Percentiles rank a stretch among this genome's conserved stretches.
phyloP scores from a whole-genome alignment of 495 filamentous ascomycete species.

The Staphylotrichum longicolle region DNA sequence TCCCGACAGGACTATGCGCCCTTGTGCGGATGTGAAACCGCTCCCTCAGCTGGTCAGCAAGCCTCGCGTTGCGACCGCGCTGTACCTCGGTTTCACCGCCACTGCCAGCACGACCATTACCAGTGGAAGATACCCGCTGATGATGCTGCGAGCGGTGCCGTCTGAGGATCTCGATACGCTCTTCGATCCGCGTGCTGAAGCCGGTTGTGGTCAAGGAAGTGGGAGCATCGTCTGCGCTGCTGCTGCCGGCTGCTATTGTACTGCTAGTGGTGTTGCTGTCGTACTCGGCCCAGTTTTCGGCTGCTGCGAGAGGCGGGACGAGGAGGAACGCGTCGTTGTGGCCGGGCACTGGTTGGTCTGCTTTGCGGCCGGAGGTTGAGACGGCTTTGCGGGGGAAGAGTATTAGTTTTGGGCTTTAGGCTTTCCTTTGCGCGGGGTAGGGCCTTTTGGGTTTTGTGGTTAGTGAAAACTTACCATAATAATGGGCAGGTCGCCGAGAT shows the following conservation, averaged over 20 bases:
- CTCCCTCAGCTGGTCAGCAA: slow-evolving; percentile 47
- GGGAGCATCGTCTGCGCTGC: slow-evolving; percentile 37
- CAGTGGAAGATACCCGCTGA: background rate
- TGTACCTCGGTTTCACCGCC: too few species aligned
- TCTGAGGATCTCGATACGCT: slow-evolving; percentile 71
- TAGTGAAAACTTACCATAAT: slow-evolving; percentile 61
- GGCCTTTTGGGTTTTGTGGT: too few species aligned
- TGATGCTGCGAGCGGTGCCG: slow-evolving; percentile 54
- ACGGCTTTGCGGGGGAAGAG: slow-evolving; percentile 41
- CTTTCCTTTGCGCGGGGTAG: too few species aligned
- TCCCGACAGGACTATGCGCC: slow-evolving; percentile 14
- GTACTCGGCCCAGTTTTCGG: slow-evolving; percentile 31
- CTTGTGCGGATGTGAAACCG: slow-evolving; percentile 54
- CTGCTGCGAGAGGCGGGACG: slow-evolving; percentile 29
- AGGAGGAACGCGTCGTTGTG: slow-evolving; percentile 10
- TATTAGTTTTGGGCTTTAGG: too few species aligned
- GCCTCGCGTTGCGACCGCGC: slow-evolving; percentile 29
- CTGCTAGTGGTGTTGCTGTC: slow-evolving; percentile 29
- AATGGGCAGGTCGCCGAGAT: slow-evolving; percentile 96
- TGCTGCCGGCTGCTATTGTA: slow-evolving; percentile 25
- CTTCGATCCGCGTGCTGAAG: slow-evolving; percentile 70
- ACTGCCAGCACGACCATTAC: too few species aligned
- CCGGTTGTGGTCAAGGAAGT: slow-evolving; percentile 60
- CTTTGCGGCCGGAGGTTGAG: slow-evolving; percentile 49
- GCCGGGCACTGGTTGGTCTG: slow-evolving; percentile 24